A percentile compares a stretch with the other conserved stretches of the same genome.
These are phyloP conservation scores for Elsinoe australis DNA, from an alignment of 2,329 filamentous ascomycete species.

Conservation along the genomic window DNA sequence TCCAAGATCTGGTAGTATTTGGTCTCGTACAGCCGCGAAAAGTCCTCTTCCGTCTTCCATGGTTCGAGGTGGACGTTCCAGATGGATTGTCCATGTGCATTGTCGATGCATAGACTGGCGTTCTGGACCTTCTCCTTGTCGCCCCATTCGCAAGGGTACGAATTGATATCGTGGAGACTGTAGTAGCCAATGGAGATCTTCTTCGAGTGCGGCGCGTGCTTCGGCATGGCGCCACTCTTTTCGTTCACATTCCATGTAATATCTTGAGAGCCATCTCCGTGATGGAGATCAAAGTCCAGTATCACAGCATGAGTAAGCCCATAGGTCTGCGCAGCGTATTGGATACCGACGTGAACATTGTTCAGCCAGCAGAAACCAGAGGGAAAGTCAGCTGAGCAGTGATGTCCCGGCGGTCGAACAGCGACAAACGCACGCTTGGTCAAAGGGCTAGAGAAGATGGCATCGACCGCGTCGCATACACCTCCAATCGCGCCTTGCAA, in stretches of 20 bases:
- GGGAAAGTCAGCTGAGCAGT: conserved; percentile 81
- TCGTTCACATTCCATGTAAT: conserved; percentile 88
- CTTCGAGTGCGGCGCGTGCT: conserved; percentile 68
- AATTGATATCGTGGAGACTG: conserved; percentile 96
- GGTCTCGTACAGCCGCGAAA: conserved; percentile 79
- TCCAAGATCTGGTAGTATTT: conserved; percentile 70
- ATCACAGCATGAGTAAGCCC: conserved; percentile 90
- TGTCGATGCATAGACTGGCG: conserved; percentile 88
- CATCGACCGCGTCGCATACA: conserved; percentile 86
- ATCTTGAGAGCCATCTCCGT: conserved; percentile 90
- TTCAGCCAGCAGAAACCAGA: conserved; percentile 99
- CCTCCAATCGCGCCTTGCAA: conserved; percentile 88
- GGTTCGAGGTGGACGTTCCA: conserved; percentile 93
- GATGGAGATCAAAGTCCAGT: conserved; percentile 84
- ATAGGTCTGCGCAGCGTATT: conserved; percentile 76
- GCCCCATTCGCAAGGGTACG: conserved; percentile 91
- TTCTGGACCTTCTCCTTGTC: conserved; percentile 89
- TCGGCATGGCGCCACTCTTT: conserved; percentile 54
- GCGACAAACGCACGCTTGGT: conserved; percentile 69
- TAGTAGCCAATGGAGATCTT: conserved; percentile 91
- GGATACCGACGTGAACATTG: conserved; percentile 94
- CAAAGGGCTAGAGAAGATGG: conserved; percentile 55
- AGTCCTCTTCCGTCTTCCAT: conserved; percentile 76
- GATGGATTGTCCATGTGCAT: conserved; percentile 84
- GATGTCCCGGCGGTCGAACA: conserved; percentile 87